Base-by-base conservation (phyloP, 768 basidiomycete genomes). In the Cystofilobasidium ferigula region DNA sequence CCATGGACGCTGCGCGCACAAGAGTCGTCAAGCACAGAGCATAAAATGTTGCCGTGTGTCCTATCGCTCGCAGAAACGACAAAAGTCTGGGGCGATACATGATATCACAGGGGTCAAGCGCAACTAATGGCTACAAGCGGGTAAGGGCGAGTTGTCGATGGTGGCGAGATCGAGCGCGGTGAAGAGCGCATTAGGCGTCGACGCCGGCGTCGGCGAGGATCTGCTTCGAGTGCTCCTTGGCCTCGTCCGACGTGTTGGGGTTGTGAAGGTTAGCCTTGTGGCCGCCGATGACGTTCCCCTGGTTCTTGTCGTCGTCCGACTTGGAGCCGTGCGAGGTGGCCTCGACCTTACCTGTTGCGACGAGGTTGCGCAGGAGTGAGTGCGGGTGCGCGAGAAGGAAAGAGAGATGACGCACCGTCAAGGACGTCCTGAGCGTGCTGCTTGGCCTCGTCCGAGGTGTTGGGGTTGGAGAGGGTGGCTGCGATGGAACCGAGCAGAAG, bases 381-480 rank as follows among this genome's bases (percentile, higher is more conserved):
- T 28, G 5, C 20, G 24, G 20, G 6, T 38, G 34, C n/a, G 3
- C 24, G 32, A 42, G 9, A 56, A 43, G 32, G 28, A 2, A 45
- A 32, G 53, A n/a, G 77, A 81, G 67, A 63, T 84, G 63, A 80
- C 78, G 30, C 76, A 42, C 71, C 72, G 57, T 69, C 43, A 38
- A 73, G 64, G 36, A 72, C 68, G 67, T 72, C 54, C 48, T 66
- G 61, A 42, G 73, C 71, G 69, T 72, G 71, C 60, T 70, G 71
- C 63, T 76, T 76, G 62, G 75, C 73, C 62, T 73, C 72, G 56
- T 74, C 72, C 26, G 70, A 69, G 34, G 71, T 70, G 47, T 69
- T 67, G 36, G 75, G 75, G 68, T 76, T 74, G 38, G 71, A 69
- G 40, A 76, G 65, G 16, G 74, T 72, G 40, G 74, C 73, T 62